phyloP scores from a whole-genome alignment of 345 rosid species.

The Hypericum androsaemum region DNA sequence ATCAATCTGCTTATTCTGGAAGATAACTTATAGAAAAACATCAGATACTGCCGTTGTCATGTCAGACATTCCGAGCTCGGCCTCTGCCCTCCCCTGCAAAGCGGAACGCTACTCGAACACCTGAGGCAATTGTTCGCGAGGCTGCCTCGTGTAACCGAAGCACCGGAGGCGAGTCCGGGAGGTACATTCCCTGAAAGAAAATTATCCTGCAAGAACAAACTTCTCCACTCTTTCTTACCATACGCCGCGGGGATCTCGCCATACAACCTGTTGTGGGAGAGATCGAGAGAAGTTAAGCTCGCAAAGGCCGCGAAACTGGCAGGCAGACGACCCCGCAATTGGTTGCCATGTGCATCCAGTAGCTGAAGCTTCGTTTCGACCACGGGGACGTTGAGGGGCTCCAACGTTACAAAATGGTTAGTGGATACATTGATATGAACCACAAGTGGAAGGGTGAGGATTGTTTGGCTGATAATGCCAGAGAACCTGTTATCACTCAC shows the following conservation, averaged over 20 bases:
- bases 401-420: constrained; percentile 32
- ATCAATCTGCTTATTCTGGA: too few relatives aligned
- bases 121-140: constrained; percentile 43
- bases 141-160: constrained; percentile 30
- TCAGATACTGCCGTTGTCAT: too few relatives aligned
- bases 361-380: constrained; percentile 24
- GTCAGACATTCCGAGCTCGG: constrained; percentile 28
- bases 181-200: constrained; percentile 39
- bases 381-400: constrained; percentile 11
- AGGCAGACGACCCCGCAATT: constrained; percentile 38
- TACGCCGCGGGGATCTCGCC: constrained; percentile 33
- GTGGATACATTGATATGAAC: constrained; percentile 31
- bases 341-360: constrained; percentile 40
- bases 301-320: constrained; percentile 27
- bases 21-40: too few relatives aligned
- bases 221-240: constrained; percentile 38
- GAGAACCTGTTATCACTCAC: constrained; percentile 45
- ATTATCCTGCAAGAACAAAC: constrained; percentile 22
- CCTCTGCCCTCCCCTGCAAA: constrained; percentile 43
- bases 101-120: constrained; percentile 20
- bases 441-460: constrained; percentile 32
- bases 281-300: constrained; percentile 32
- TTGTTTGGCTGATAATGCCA: constrained; percentile 13
- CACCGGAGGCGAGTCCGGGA: constrained; percentile 16
- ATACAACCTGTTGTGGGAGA: constrained; percentile 29